Evolutionary conservation across 2,329 filamentous ascomycete genomes (phyloP), one percentile per base, ranked within the genome.

Genomic region (Calonectria crousiana): DNA sequence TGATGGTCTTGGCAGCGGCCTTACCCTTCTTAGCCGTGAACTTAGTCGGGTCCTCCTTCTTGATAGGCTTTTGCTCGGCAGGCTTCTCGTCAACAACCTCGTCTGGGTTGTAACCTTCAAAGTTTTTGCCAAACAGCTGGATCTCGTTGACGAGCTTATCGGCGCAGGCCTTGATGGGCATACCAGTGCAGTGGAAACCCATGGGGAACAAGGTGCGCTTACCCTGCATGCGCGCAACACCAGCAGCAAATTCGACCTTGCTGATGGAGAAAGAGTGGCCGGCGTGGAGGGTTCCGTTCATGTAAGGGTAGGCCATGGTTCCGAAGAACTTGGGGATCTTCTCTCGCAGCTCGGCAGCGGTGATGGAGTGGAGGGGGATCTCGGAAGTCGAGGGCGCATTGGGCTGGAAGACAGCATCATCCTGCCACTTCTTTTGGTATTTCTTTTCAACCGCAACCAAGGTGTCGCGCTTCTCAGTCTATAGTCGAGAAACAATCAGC

Each of bases 161-260:
- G 69, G 97, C 95, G 82, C 95, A 97, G 8, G 97, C 96, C 87
- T 98, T 98, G 89, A 99, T 99, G 58, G 96, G 95, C 93, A 99
- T 97, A 80, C 97, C 97, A 0, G 96, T 98, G 87, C 85, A 86
- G 89, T 99, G 97, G 88, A 95, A 99, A 38, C 96, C 97, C 82
- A 97, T 93, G 72, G 97, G 97, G 84, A 97, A 98, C 68, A 98
- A 89, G 72, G 93, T 90, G 68, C 93, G 90, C 88, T 96, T 96
- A 82, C 97, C 97, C 84, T 95, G 92, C 95, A 98, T 97, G 71
- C 96, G 91, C 60, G 94, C 93, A 83, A 95, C 96, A 53, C 96
- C 95, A 30, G 94, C 92, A 72, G 93, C 93, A 85, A 98, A 99
- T 86, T 99, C 97, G 80, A 98, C 92, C 86, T 99, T 99, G 82